Evolutionary conservation across 2,329 filamentous ascomycete species (phyloP).

Genomic region (Onygenales sp.): DNA sequence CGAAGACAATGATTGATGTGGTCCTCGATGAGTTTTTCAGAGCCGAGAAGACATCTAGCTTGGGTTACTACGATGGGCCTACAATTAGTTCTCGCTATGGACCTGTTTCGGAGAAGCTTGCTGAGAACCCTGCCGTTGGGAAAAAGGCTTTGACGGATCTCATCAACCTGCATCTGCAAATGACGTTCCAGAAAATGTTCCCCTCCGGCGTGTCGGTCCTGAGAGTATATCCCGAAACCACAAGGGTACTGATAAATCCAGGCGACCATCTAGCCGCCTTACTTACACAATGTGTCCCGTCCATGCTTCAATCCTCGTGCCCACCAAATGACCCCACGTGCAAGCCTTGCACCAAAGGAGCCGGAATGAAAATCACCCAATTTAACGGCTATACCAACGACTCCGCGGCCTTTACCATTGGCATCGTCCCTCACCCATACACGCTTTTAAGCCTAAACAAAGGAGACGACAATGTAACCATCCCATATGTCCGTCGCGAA

Average conservation of each 20-base stretch:
- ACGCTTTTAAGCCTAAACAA: slow-evolving; percentile 63
- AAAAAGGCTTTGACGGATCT: slow-evolving; percentile 60
- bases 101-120: slow-evolving; percentile 54
- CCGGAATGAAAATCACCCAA: slow-evolving; percentile 57
- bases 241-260: slow-evolving; percentile 60
- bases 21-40: slow-evolving; percentile 52
- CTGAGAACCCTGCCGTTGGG: slow-evolving; percentile 48
- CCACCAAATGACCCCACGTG: slow-evolving; percentile 73
- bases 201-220: slow-evolving; percentile 67
- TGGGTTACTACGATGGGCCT: slow-evolving; percentile 68
- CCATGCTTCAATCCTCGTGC: slow-evolving; percentile 66
- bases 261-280: slow-evolving; percentile 64
- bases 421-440: slow-evolving; percentile 83
- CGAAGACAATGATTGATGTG: slow-evolving; percentile 55
- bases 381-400: slow-evolving; percentile 61
- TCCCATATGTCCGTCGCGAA: slow-evolving; percentile 56
- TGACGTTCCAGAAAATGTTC: slow-evolving; percentile 73
- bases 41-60: slow-evolving; percentile 55
- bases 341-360: slow-evolving; percentile 58
- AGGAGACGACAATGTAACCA: slow-evolving; percentile 49
- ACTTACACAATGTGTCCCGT: slow-evolving; percentile 64
- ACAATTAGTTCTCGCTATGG: slow-evolving; percentile 58
- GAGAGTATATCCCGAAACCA: slow-evolving; percentile 68
- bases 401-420: slow-evolving; percentile 67
- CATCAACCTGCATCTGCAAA: slow-evolving; percentile 77